These are phyloP conservation scores for Cladosporium sp. DNA, from an alignment of 2,329 filamentous ascomycete genomes.

Conservation along the genomic window DNA sequence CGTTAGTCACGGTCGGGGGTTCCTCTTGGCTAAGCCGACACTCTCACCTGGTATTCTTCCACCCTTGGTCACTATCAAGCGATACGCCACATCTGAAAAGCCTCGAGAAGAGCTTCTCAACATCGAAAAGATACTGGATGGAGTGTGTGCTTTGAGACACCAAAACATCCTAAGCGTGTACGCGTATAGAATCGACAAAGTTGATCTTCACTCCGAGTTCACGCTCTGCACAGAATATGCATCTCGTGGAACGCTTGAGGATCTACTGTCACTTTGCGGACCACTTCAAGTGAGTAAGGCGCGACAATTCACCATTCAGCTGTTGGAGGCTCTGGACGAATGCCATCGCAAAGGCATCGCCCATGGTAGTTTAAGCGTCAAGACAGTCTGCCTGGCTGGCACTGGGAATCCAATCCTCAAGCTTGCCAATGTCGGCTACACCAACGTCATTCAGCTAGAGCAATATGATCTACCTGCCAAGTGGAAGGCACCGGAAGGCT, in stretches of 20 bases:
- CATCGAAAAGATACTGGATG: conserved; percentile 52
- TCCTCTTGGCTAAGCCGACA: conserved; percentile 21
- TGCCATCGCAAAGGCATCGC: conserved; percentile 79
- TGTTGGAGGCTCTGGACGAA: conserved; percentile 83
- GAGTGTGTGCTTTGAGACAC: conserved; percentile 70
- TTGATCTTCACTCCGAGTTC: conserved; percentile 14
- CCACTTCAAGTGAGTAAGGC: conserved; percentile 67
- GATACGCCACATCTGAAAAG: conserved; percentile 20
- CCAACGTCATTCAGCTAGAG: conserved; percentile 7
- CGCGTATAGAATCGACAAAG: conserved; percentile 50
- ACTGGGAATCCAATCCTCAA: conserved; percentile 41
- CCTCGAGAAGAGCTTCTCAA: conserved; percentile 25
- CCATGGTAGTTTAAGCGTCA: conserved; percentile 46
- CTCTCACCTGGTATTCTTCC: conserved; percentile 5
- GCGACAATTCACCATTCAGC: conserved; percentile 84
- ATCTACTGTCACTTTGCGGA: conserved; percentile 70
- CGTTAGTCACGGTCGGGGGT: conserved; percentile 15
- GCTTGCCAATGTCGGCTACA: conserved; percentile 69
- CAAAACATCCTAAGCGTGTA: conserved; percentile 73
- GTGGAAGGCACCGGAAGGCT: conserved; percentile 23
- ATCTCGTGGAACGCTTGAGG: conserved; percentile 76
- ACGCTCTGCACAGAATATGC: conserved; percentile 58
- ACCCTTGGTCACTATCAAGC: conserved; percentile 27
- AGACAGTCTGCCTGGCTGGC: conserved; percentile 21
- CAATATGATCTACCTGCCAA: conserved; percentile 14